Percentiles rank a stretch among this genome's conserved stretches.
These are phyloP conservation scores for Kregervanrija delftensis DNA, from an alignment of 805 yeast species.

Conservation along the genomic window DNA sequence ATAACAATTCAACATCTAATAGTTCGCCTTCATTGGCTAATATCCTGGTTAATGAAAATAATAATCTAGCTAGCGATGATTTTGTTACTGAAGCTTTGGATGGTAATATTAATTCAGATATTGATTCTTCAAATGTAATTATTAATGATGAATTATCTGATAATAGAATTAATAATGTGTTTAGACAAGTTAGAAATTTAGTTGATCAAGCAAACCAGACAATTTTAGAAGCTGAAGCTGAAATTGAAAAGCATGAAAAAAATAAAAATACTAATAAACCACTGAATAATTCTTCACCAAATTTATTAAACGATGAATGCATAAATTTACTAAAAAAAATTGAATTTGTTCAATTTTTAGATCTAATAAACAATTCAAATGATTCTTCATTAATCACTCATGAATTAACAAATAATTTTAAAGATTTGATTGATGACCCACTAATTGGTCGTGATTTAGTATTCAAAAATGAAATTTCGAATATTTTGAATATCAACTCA, in stretches of 20 bases:
- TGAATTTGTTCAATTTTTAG: constrained; percentile 22
- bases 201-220: constrained; percentile 23
- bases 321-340: constrained; percentile 20
- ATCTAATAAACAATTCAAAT: constrained; percentile 19
- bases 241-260: constrained; percentile 17
- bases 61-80: neutral
- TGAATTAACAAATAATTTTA: constrained; percentile 18
- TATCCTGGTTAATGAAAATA: neutral
- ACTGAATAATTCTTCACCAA: neutral
- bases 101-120: neutral
- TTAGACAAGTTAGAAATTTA: constrained; percentile 20
- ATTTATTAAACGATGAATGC: constrained; percentile 19
- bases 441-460: constrained; percentile 21
- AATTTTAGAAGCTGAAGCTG: constrained; percentile 22
- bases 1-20: neutral
- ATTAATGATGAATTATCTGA: constrained; percentile 13
- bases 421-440: constrained; percentile 19
- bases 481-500: constrained; percentile 20
- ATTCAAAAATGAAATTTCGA: constrained; percentile 22
- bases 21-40: neutral
- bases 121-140: neutral
- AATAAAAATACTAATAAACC: constrained; percentile 1
- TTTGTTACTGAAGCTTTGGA: neutral
- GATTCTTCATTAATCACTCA: constrained; percentile 16
- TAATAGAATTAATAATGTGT: constrained; percentile 18